A percentile compares a stretch with the other conserved stretches of the same genome.
Evolutionary conservation across 257 asterid species (phyloP).

Genomic region (Leonotis leonurus): DNA sequence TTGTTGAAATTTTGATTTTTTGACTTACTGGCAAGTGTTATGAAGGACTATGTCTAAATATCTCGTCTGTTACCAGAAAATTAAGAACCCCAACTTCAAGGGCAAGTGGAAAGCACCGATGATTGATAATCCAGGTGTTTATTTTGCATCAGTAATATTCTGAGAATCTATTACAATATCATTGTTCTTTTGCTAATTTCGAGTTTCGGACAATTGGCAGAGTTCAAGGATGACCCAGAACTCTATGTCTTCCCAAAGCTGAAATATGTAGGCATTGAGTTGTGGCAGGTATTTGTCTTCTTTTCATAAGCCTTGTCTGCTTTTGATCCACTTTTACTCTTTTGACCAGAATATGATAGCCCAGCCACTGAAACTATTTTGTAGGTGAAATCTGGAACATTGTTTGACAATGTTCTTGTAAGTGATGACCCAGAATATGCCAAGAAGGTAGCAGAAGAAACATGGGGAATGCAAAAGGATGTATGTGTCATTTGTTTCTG

Average conservation of each 20-base stretch:
- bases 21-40: background rate
- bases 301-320: background rate
- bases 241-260: slow-evolving; percentile 82
- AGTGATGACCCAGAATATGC: slow-evolving; percentile 89
- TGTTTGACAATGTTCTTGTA: slow-evolving; percentile 84
- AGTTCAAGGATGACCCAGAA: slow-evolving; percentile 91
- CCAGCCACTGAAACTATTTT: background rate
- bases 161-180: background rate
- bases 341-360: background rate
- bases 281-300: slow-evolving; percentile 73
- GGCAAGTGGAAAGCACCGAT: slow-evolving; percentile 92
- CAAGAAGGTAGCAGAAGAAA: slow-evolving; percentile 73
- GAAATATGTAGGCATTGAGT: slow-evolving; percentile 94
- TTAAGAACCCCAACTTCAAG: slow-evolving; percentile 85
- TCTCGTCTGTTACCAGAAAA: slow-evolving; percentile 43
- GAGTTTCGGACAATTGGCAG: slow-evolving; percentile 33
- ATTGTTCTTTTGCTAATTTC: background rate
- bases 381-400: slow-evolving; percentile 98
- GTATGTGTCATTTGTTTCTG: slow-evolving; percentile 35
- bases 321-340: background rate
- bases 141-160: background rate
- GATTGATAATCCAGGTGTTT: slow-evolving; percentile 82
- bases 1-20: slow-evolving; percentile 10
- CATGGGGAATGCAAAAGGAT: slow-evolving; percentile 95
- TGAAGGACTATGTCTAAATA: background rate